phyloP scores from a whole-genome alignment of 495 filamentous ascomycete genomes.

The Polyplosphaeria fusca region DNA sequence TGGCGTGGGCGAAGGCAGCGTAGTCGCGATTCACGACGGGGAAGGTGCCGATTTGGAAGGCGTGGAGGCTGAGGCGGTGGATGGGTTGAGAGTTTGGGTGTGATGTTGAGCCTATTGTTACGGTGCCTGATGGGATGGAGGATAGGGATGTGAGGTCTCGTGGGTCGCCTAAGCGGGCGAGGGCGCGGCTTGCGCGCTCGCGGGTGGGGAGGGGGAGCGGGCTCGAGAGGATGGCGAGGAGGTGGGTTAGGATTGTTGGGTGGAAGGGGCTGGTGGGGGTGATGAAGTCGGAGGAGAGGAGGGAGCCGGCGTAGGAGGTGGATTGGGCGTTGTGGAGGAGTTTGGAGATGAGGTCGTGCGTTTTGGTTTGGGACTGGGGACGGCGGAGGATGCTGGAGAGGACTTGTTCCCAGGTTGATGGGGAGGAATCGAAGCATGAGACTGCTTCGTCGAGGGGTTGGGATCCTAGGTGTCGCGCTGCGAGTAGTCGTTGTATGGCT shows the following conservation, averaged over 20 bases:
- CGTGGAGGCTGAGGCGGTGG: neutral
- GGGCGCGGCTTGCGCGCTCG: neutral
- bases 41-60: neutral
- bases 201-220: neutral
- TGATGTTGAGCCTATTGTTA: neutral
- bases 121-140: neutral
- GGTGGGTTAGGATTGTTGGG: neutral
- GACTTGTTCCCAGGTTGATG: neutral
- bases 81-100: neutral
- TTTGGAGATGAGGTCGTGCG: neutral
- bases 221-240: neutral
- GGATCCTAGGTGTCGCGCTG: neutral
- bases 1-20: neutral
- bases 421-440: neutral
- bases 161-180: neutral
- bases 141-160: neutral
- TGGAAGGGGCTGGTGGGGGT: neutral
- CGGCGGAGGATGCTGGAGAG: neutral
- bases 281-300: neutral
- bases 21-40: neutral
- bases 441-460: neutral
- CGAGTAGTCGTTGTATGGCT: neutral
- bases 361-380: neutral
- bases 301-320: neutral
- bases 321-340: neutral